These are phyloP conservation scores for Gracilaria gracilis DNA, from an alignment of 23 red algal genomes.

Conservation along the genomic window DNA sequence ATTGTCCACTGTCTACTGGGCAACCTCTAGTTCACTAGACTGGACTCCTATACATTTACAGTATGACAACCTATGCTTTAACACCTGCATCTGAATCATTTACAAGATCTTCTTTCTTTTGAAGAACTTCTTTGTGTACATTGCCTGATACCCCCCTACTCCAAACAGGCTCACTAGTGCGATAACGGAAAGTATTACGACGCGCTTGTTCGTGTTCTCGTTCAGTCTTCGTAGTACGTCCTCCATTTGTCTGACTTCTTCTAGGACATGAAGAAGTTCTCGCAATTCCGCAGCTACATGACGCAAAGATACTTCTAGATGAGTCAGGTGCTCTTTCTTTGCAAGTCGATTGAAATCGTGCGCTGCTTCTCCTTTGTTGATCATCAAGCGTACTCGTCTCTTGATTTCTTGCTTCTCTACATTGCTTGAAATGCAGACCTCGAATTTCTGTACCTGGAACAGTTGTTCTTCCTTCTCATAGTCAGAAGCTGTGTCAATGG, in stretches of 20 bases:
- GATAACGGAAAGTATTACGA: conserved; percentile 53
- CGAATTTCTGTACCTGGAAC: conserved; percentile 56
- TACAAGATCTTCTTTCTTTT: conserved; percentile 74
- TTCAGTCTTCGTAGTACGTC: conserved; percentile 49
- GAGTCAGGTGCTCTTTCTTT: conserved; percentile 70
- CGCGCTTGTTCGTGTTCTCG: conserved; percentile 61
- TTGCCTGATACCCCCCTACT: conserved; percentile 64
- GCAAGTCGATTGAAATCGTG: conserved; percentile 66
- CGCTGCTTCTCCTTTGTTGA: conserved; percentile 70
- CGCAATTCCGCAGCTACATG: conserved; percentile 49
- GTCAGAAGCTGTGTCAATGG: conserved; percentile 19
- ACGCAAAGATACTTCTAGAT: conserved; percentile 58
- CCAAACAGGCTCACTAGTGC: conserved; percentile 51
- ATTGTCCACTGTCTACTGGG: not conserved
- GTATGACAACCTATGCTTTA: conserved; percentile 16
- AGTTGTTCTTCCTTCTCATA: conserved; percentile 46
- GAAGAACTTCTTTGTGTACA: conserved; percentile 74
- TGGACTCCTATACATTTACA: not conserved
- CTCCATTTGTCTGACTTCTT: conserved; percentile 59
- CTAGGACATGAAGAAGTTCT: conserved; percentile 61
- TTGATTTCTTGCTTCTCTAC: conserved; percentile 45
- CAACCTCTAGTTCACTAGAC: no score
- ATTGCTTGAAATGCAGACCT: conserved; percentile 52
- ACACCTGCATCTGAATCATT: not conserved
- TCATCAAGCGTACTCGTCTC: conserved; percentile 52